Conservation (phyloP, 306 rosid genomes). For the Aeschynomene evenia region DNA sequence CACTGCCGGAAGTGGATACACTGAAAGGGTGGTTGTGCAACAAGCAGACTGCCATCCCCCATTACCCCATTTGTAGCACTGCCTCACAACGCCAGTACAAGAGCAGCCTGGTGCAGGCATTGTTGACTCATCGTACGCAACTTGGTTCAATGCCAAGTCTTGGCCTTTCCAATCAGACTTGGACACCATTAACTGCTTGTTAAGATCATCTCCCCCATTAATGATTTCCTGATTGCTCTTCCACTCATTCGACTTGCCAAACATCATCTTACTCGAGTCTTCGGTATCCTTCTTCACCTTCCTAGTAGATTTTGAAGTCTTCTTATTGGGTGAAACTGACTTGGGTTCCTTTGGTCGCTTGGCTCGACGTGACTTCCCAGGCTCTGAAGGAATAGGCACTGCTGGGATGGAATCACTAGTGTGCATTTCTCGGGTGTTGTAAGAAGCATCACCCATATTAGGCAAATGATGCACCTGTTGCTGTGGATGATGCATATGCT, state of each 20-base stretch:
- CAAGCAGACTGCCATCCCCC: conserved; percentile 99
- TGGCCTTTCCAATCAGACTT: conserved; percentile 93
- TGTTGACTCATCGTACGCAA: conserved; percentile 84
- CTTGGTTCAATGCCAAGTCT: conserved; percentile 91
- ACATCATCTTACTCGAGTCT: conserved; percentile 70
- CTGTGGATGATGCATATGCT: conserved; percentile 90
- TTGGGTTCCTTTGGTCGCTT: conserved; percentile 75
- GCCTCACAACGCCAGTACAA: conserved; percentile 79
- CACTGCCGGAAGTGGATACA: conserved; percentile 93
- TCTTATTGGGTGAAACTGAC: conserved; percentile 64
- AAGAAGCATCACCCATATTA: conserved; percentile 66
- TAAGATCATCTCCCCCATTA: conserved; percentile 69
- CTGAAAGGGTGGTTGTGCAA: conserved; percentile 85
- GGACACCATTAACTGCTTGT: conserved; percentile 63
- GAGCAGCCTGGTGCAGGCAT: conserved; percentile 96
- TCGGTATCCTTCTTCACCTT: conserved; percentile 77
- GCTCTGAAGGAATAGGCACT: conserved; percentile 51
- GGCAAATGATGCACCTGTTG: conserved; percentile 64
- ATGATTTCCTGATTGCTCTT: conserved; percentile 63
- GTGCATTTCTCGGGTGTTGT: conserved; percentile 63
- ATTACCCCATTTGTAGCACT: conserved; percentile 99
- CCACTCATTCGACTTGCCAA: conserved; percentile 75
- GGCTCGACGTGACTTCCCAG: conserved; percentile 60
- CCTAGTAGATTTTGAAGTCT: conserved; percentile 58
- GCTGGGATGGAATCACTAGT: conserved; percentile 53